These are phyloP conservation scores for Akanthomyces lecanii DNA, from an alignment of 2,329 filamentous ascomycete genomes.

Conservation along the genomic window DNA sequence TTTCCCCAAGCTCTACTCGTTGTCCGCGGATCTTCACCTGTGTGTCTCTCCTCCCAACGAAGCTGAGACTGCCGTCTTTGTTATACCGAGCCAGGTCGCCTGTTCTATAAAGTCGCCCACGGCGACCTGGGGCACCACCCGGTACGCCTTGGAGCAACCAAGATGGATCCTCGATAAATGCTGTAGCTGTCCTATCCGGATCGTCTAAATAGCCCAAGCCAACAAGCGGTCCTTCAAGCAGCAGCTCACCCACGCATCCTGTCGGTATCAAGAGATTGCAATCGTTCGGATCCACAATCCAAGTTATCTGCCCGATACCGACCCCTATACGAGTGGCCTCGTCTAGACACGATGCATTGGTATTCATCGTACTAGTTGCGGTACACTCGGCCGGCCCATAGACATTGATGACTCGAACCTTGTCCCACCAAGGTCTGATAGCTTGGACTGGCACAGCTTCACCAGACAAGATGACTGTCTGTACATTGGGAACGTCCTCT, in stretches of 20 bases:
- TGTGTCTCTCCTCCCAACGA: no score
- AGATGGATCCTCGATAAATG: slow-evolving; percentile 34
- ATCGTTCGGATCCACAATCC: slow-evolving; percentile 22
- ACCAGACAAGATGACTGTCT: not conserved
- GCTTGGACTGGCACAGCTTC: not conserved
- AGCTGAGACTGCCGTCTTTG: no score
- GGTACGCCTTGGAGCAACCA: no score
- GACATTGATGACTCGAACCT: not conserved
- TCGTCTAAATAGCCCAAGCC: slow-evolving; percentile 23
- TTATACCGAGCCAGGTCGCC: no score
- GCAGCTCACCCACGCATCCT: slow-evolving; percentile 24
- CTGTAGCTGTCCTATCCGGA: slow-evolving; percentile 22
- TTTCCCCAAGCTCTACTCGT: no score
- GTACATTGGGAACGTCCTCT: not conserved
- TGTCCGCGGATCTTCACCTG: no score
- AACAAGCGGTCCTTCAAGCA: slow-evolving; percentile 26
- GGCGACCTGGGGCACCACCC: no score
- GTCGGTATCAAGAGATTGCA: slow-evolving; percentile 20
- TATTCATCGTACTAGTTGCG: not conserved
- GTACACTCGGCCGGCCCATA: not conserved
- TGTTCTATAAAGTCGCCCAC: no score
- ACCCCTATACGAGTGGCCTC: not conserved
- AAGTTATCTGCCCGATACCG: slow-evolving; percentile 12
- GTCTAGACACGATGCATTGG: not conserved
- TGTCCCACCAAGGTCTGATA: not conserved